Evolutionary conservation across 2,329 filamentous ascomycete species (phyloP), one percentile per base, ranked within the genome.

Genomic region (Ophiocordyceps sinensis): DNA sequence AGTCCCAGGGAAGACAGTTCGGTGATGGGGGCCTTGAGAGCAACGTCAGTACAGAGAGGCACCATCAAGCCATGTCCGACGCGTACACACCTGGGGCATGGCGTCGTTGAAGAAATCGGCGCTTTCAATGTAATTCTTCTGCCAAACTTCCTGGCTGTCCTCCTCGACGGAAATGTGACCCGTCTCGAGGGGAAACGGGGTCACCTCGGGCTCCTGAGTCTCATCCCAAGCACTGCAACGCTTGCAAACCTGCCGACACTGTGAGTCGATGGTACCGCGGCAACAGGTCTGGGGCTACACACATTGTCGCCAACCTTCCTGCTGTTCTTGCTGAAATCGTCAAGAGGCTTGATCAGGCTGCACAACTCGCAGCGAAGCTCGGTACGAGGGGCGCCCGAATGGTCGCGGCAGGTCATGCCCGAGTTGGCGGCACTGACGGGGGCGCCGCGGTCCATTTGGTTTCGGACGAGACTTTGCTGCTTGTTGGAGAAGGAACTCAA

Each of bases 331-430:
- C 51, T 59, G 36, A 61, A 66, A 0, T 55, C 39, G 1, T 54
- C 45, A 3, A 51, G 37, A 1, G 51, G 44, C 37, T 57, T 58
- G 15, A 50, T 45, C 9, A 53, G 31, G 1, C 42, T 32, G 40
- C 63, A 66, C 1, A 59, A 37, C 4, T 53, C 46, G 39, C 63
- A 66, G 2, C 43, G 44, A 9, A 58, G 37, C 43, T 63, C 55
- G 3, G 37, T 31, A 0, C 48, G 41, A 5, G 40, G 37, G 7
- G 50, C 50, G 2, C 54, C 44, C 1, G 51, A 49, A 40, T 65
- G 62, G 5, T 60, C 53, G 8, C 51, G 50, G 37, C 62, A 65
- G 0, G 52, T 51, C 60, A 65, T 64, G 26, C 59, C 59, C 1
- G 53, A 56, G 35, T 57, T 56, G 1, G 52, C 52, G 1, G 58